These are phyloP conservation scores for Saturnispora gosingensis DNA, from an alignment of 805 yeast genomes.

Conservation along the genomic window DNA sequence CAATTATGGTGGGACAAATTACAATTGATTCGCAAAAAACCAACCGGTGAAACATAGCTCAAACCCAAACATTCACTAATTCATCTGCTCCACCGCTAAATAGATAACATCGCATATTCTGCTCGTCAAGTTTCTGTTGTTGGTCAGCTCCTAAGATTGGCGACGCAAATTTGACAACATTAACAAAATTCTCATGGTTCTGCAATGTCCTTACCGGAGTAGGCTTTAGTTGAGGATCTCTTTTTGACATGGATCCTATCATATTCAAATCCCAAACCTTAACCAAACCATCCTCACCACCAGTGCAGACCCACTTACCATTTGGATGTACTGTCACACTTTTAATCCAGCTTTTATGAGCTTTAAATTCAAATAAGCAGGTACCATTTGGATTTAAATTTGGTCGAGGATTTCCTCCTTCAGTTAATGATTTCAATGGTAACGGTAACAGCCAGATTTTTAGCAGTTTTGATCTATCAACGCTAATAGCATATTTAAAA, in stretches of 20 bases:
- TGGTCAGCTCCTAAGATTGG: conserved; percentile 25
- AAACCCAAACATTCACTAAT: conserved; percentile 45
- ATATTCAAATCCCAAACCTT: conserved; percentile 64
- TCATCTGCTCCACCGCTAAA: conserved; percentile 58
- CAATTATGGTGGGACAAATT: conserved; percentile 22
- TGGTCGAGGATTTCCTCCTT: conserved; percentile 34
- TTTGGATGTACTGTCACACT: conserved; percentile 63
- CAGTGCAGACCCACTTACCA: conserved; percentile 59
- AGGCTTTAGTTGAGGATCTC: conserved; percentile 13
- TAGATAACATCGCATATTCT: conserved; percentile 50
- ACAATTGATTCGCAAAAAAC: conserved; percentile 4
- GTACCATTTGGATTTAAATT: conserved; percentile 49
- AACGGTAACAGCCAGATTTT: conserved; percentile 72
- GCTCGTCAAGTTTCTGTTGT: conserved; percentile 14
- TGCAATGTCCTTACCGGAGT: conserved; percentile 28
- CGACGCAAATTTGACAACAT: conserved; percentile 46
- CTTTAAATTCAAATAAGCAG: conserved; percentile 47
- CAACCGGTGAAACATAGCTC: background rate
- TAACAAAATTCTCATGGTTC: conserved; percentile 73
- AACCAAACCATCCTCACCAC: conserved; percentile 71
- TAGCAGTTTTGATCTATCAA: conserved; percentile 68
- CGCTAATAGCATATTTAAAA: conserved; percentile 65
- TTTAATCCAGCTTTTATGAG: conserved; percentile 85
- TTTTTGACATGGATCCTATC: conserved; percentile 16
- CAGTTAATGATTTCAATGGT: conserved; percentile 28